phyloP scores from a whole-genome alignment of 371 early-diverging fungal genomes.

The Lichtheimia ramosa region DNA sequence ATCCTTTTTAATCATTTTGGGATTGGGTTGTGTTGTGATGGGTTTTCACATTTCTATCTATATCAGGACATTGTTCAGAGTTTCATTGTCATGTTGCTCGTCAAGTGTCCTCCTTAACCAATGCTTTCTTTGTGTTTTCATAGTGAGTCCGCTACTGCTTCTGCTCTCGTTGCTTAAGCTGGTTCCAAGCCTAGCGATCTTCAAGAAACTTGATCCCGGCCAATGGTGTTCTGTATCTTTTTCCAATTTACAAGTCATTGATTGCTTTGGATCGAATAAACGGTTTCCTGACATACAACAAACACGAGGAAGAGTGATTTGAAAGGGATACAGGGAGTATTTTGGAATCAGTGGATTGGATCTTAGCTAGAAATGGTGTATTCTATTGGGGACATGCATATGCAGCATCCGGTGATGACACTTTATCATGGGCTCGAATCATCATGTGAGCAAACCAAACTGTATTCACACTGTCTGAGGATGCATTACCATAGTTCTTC shows the following conservation, averaged over 20 bases:
- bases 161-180: slow-evolving; percentile 49
- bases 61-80: slow-evolving; percentile 26
- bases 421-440: slow-evolving; percentile 3
- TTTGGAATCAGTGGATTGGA: no score
- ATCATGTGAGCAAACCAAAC: slow-evolving; percentile 4
- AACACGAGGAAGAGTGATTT: no score
- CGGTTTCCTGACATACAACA: no score
- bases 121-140: slow-evolving; percentile 23
- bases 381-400: no score
- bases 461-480: slow-evolving; percentile 35
- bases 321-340: no score
- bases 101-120: slow-evolving; percentile 45
- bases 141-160: slow-evolving; percentile 53
- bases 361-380: no score
- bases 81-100: slow-evolving; percentile 18
- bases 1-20: slow-evolving; percentile 34
- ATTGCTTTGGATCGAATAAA: no score
- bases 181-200: neutral
- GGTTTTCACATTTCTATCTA: slow-evolving; percentile 7
- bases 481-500: neutral
- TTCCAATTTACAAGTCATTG: slow-evolving; percentile 2
- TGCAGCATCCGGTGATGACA: slow-evolving; percentile 16
- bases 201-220: neutral
- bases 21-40: neutral
- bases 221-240: slow-evolving; percentile 4